A percentile compares a stretch with the other conserved stretches of the same genome.
Conservation (phyloP, 441 rosid genomes). For the Heliophila coronopifolia region DNA sequence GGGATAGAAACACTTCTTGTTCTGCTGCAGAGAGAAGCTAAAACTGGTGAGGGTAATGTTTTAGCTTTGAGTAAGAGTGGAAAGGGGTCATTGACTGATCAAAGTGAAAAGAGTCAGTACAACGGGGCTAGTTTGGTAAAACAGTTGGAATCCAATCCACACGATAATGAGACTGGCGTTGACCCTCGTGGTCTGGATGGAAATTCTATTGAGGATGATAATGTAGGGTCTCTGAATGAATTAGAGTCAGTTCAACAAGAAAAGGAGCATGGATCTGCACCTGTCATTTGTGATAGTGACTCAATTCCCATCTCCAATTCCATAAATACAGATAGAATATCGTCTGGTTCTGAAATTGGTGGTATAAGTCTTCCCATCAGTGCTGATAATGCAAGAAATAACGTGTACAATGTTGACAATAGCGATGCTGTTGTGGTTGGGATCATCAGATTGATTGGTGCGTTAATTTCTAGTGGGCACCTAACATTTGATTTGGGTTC, state of each 20-base stretch:
- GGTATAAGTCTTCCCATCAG: conserved; percentile 93
- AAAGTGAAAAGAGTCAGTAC: conserved; percentile 35
- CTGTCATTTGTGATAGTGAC: conserved; percentile 32
- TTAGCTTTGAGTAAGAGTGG: conserved; percentile 35
- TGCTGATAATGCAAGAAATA: conserved; percentile 95
- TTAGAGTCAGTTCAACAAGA: conserved; percentile 34
- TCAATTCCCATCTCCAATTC: conserved; percentile 37
- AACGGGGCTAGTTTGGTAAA: conserved; percentile 24
- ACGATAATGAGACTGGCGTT: conserved; percentile 37
- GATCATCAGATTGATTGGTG: conserved; percentile 83
- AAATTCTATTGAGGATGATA: conserved; percentile 36
- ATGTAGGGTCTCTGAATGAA: conserved; percentile 32
- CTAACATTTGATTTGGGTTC: conserved; percentile 54
- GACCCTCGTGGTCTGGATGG: conserved; percentile 33
- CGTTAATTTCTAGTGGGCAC: conserved; percentile 73
- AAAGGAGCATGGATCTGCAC: conserved; percentile 35
- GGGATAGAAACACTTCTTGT: conserved; percentile 98
- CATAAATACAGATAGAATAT: conserved; percentile 43
- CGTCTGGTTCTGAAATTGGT: conserved; percentile 80
- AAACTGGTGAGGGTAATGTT: conserved; percentile 60
- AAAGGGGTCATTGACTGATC: conserved; percentile 34
- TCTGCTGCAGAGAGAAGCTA: conserved; percentile 90
- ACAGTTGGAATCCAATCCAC: conserved; percentile 33
- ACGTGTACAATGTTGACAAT: conserved; percentile 79
- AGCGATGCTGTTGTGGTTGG: conserved; percentile 89